These are phyloP conservation scores for Colletotrichum noveboracense DNA, from an alignment of 2,329 filamentous ascomycete species.

Conservation along the genomic window DNA sequence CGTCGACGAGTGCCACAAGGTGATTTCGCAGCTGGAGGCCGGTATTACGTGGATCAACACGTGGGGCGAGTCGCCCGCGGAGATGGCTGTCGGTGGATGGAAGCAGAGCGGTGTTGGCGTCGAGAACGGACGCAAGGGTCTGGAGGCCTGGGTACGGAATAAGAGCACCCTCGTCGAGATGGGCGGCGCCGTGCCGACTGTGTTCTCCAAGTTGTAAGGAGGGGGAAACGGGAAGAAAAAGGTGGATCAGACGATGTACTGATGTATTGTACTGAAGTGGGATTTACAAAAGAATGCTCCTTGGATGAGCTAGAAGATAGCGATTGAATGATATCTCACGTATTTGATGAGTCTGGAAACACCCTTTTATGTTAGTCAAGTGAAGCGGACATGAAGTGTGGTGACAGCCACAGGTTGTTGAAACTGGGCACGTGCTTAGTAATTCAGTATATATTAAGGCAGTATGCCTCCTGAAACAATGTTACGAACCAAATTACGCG, in stretches of 20 bases:
- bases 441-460: not conserved
- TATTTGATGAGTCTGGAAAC: not conserved
- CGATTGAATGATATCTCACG: slow-evolving; percentile 9
- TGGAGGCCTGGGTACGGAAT: slow-evolving; percentile 84
- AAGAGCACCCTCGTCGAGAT: slow-evolving; percentile 90
- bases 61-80: slow-evolving; percentile 90
- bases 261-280: not conserved
- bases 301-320: not conserved
- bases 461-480: not conserved
- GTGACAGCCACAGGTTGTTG: not conserved
- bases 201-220: slow-evolving; percentile 73
- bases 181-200: slow-evolving; percentile 70
- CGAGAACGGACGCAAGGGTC: slow-evolving; percentile 81
- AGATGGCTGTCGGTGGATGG: slow-evolving; percentile 94
- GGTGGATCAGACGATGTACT: not conserved
- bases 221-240: not conserved
- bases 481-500: not conserved
- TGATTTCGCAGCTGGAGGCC: slow-evolving; percentile 75
- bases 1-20: slow-evolving; percentile 73
- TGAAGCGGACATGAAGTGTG: not conserved
- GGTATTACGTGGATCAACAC: slow-evolving; percentile 94
- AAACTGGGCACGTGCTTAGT: rapidly evolving
- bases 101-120: slow-evolving; percentile 88
- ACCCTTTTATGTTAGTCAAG: rapidly evolving
- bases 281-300: not conserved